Base-by-base conservation (phyloP, 495 filamentous ascomycete genomes). In the Bathelium albidoporum region DNA sequence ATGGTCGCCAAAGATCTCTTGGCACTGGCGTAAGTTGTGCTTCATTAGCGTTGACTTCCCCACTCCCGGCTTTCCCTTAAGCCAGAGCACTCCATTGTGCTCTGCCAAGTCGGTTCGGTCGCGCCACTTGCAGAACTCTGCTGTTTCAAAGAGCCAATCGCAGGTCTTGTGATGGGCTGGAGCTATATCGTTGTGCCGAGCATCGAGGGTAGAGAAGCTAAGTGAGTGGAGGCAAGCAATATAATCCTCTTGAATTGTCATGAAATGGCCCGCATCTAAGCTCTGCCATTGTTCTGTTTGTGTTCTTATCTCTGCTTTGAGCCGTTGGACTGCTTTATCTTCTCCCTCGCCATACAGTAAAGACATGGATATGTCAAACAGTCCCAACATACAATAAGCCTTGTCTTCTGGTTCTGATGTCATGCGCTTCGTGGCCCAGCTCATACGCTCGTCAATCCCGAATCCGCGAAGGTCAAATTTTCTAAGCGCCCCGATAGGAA, bases 301-400 rank as follows among this genome's bases (percentile, higher is more conserved):
- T n/a, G n/a, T n/a, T n/a, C n/a, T n/a, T n/a, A 72, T 72, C 44
- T 72, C 62, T 52, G 69, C 63, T 49, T 72, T 68, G 2, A 72
- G 61, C 32, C 69, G 49, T 2, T 52, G 60, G 45, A 71, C 71
- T 22, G 71, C 72, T n/a, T n/a, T n/a, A n/a, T n/a, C n/a, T n/a
- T n/a, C n/a, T n/a, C n/a, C n/a, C n/a, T n/a, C n/a, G n/a, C n/a
- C n/a, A n/a, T n/a, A n/a, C n/a, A n/a, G n/a, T n/a, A n/a, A n/a
- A n/a, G n/a, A n/a, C n/a, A n/a, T n/a, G n/a, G n/a, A n/a, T n/a
- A n/a, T n/a, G n/a, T n/a, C n/a, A n/a, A n/a, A n/a, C n/a, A n/a
- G n/a, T n/a, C n/a, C n/a, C n/a, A n/a, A n/a, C n/a, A n/a, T n/a
- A n/a, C n/a, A n/a, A n/a, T n/a, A n/a, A n/a, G n/a, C n/a, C n/a